phyloP scores from a whole-genome alignment of 495 filamentous ascomycete genomes.

The Xylaria castorea region DNA sequence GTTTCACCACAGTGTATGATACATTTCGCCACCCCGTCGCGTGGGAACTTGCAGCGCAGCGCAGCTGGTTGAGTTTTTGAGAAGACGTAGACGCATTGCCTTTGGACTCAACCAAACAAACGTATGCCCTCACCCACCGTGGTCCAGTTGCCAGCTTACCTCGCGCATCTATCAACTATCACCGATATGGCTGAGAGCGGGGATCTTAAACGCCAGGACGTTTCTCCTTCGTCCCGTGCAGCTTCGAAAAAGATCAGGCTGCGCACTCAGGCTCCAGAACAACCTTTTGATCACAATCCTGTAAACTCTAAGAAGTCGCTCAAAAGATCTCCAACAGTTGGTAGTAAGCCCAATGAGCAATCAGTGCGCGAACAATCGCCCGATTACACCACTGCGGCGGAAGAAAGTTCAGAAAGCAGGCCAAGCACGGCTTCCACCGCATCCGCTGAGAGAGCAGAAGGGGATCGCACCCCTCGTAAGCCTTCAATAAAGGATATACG shows the following conservation, averaged over 20 bases:
- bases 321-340: conserved; percentile 32
- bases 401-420: not conserved
- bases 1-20: conserved; percentile 33
- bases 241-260: conserved; percentile 29
- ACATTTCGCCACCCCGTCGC: conserved; percentile 20
- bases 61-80: conserved; percentile 30
- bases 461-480: not conserved
- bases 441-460: not conserved
- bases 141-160: not conserved
- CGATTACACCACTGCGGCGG: not conserved
- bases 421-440: not conserved
- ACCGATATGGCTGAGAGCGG: conserved; percentile 25
- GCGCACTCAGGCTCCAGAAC: conserved; percentile 36
- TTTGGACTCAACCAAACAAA: conserved; percentile 1
- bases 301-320: conserved; percentile 31
- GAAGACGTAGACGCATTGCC: conserved; percentile 18
- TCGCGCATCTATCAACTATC: not conserved
- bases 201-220: conserved; percentile 7
- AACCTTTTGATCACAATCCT: conserved; percentile 11
- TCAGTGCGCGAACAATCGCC: not conserved
- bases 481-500: conserved; percentile 17
- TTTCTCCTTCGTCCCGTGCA: not conserved
- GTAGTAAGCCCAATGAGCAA: conserved; percentile 26
- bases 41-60: not conserved
- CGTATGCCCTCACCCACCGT: conserved; percentile 16